A percentile compares a stretch with the other conserved stretches of the same genome.
These are phyloP conservation scores for Populus hybrid DNA, from an alignment of 441 rosid genomes.

Conservation along the genomic window DNA sequence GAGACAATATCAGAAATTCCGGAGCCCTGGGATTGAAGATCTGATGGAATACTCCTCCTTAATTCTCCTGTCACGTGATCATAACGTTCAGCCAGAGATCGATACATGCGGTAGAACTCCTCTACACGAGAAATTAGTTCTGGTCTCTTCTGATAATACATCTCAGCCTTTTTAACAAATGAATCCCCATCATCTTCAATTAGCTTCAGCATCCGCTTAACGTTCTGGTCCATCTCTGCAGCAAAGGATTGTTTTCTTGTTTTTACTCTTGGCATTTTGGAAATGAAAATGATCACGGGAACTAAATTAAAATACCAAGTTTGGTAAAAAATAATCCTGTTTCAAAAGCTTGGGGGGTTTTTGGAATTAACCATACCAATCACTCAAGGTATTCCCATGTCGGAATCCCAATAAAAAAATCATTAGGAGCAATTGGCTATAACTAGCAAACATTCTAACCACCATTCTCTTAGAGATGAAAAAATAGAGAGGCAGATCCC, in stretches of 20 bases:
- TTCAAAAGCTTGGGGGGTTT: neutral
- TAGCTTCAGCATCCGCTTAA: slow-evolving; percentile 76
- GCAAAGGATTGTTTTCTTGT: slow-evolving; percentile 26
- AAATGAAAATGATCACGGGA: slow-evolving; percentile 9
- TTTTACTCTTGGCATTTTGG: slow-evolving; percentile 24
- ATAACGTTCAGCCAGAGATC: slow-evolving; percentile 85
- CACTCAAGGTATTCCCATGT: neutral
- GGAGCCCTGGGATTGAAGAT: slow-evolving; percentile 79
- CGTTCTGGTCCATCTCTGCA: slow-evolving; percentile 79
- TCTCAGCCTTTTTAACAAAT: slow-evolving; percentile 84
- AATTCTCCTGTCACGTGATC: slow-evolving; percentile 79
- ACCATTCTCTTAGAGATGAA: slow-evolving; percentile 1
- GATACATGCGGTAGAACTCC: slow-evolving; percentile 86
- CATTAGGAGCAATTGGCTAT: neutral
- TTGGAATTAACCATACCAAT: neutral
- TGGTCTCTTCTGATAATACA: slow-evolving; percentile 90
- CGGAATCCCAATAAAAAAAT: neutral
- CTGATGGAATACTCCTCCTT: slow-evolving; percentile 58
- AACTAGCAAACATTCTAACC: slow-evolving; percentile 4
- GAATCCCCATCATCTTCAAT: slow-evolving; percentile 93
- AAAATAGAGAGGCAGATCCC: slow-evolving; percentile 6
- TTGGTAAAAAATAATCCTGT: neutral
- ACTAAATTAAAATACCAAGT: slow-evolving; percentile 1
- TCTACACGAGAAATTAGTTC: slow-evolving; percentile 69
- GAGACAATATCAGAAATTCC: slow-evolving; percentile 50